These are phyloP conservation scores for Cryptosporidium ubiquitum DNA, from an alignment of 169 alveolate species.

Conservation along the genomic window DNA sequence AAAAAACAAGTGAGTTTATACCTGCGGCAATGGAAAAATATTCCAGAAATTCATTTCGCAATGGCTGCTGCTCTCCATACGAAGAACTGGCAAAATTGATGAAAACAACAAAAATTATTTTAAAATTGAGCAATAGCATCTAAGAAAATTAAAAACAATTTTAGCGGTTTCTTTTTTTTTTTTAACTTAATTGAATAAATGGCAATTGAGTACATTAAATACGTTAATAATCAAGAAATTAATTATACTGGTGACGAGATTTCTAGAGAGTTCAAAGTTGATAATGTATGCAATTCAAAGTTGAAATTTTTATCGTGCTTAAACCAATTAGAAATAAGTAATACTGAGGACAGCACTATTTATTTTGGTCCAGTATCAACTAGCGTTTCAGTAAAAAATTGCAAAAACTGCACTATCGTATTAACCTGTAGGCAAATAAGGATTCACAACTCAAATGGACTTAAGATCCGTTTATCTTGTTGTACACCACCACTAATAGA, in stretches of 20 bases:
- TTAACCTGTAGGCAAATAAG: slow-evolving; percentile 52
- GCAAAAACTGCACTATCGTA: slow-evolving; percentile 1
- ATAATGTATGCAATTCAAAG: slow-evolving; percentile 2
- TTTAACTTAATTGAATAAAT: not conserved
- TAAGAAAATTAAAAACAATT: not conserved
- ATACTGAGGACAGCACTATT: slow-evolving; percentile 10
- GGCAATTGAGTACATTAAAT: not conserved
- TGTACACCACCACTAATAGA: slow-evolving; percentile 56
- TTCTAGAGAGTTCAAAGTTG: slow-evolving; percentile 34
- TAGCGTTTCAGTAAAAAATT: not conserved
- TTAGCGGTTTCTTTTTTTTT: not conserved
- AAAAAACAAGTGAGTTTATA: slow-evolving; percentile 14
- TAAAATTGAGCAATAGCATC: not conserved
- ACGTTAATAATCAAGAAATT: not conserved
- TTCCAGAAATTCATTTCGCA: slow-evolving; percentile 31
- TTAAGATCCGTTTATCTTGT: slow-evolving; percentile 17
- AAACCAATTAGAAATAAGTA: slow-evolving; percentile 9
- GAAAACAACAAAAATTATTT: not conserved
- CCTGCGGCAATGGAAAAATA: slow-evolving; percentile 37
- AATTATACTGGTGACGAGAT: not conserved
- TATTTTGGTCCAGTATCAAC: slow-evolving; percentile 55
- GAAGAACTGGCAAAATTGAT: not conserved
- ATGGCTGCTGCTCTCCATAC: slow-evolving; percentile 1
- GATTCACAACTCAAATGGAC: slow-evolving; percentile 25
- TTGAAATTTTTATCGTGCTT: slow-evolving; percentile 9